phyloP scores from a whole-genome alignment of 306 rosid species.

The Benincasa hispida region DNA sequence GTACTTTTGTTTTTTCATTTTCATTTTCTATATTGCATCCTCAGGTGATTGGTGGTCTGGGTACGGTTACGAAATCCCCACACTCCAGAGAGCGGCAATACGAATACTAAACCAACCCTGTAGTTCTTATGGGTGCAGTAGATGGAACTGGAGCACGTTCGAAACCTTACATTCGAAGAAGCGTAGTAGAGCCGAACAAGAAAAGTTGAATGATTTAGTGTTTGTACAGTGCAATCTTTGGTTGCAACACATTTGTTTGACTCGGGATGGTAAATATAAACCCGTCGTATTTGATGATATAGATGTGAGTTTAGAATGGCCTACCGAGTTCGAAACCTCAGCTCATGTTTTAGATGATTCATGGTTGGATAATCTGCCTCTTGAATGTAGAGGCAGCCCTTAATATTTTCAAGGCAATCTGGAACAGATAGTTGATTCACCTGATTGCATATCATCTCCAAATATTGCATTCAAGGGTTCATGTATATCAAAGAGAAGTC shows the following conservation, averaged over 20 bases:
- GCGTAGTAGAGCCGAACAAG: slow-evolving; percentile 26
- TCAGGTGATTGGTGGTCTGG: slow-evolving; percentile 73
- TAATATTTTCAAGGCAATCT: slow-evolving; percentile 2
- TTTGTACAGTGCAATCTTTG: slow-evolving; percentile 66
- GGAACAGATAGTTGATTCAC: neutral
- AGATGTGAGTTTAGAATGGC: slow-evolving; percentile 57
- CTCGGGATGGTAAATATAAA: slow-evolving; percentile 27
- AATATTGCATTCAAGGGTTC: neutral
- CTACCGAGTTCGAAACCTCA: slow-evolving; percentile 37
- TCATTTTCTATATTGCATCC: slow-evolving; percentile 6
- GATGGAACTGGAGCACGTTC: slow-evolving; percentile 55
- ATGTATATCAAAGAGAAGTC: neutral
- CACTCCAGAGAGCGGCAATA: slow-evolving; percentile 50
- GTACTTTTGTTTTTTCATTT: neutral
- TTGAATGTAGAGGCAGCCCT: slow-evolving; percentile 27
- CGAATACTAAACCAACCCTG: slow-evolving; percentile 62
- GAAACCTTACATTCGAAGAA: slow-evolving; percentile 35
- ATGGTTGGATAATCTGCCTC: slow-evolving; percentile 42
- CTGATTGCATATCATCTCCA: neutral
- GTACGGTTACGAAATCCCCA: slow-evolving; percentile 59
- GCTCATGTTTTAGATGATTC: slow-evolving; percentile 50
- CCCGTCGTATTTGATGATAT: slow-evolving; percentile 41
- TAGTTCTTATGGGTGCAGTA: slow-evolving; percentile 48
- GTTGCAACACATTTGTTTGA: slow-evolving; percentile 30
- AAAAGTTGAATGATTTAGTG: slow-evolving; percentile 41